Evolutionary conservation across 2,329 filamentous ascomycete genomes (phyloP).

Genomic region (Fonsecaea pedrosoi): DNA sequence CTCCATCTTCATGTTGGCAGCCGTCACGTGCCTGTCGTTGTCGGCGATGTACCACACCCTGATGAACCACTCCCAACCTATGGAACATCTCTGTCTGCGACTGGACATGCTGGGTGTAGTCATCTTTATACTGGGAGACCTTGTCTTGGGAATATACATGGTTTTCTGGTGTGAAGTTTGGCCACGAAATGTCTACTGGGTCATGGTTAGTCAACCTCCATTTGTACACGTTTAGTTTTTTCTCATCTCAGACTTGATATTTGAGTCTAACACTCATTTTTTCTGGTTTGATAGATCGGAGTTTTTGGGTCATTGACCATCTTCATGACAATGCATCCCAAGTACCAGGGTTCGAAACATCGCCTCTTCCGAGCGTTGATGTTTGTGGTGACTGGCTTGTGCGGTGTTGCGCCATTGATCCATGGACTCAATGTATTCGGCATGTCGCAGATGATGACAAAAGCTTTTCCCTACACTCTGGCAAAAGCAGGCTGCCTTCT

Average conservation of each 20-base stretch:
- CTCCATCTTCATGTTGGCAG: slow-evolving; percentile 33
- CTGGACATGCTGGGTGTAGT: slow-evolving; percentile 39
- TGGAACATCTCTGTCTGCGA: slow-evolving; percentile 38
- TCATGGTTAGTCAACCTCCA: slow-evolving; percentile 15
- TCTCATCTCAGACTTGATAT: slow-evolving; percentile 10
- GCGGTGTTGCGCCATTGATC: slow-evolving; percentile 38
- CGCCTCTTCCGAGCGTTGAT: slow-evolving; percentile 40
- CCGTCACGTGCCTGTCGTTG: slow-evolving; percentile 34
- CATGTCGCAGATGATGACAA: slow-evolving; percentile 41
- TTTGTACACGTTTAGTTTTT: slow-evolving; percentile 14
- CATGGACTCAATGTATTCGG: slow-evolving; percentile 43
- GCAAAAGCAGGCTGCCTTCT: slow-evolving; percentile 40
- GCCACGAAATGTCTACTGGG: slow-evolving; percentile 31
- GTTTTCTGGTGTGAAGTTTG: slow-evolving; percentile 33
- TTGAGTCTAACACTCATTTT: slow-evolving; percentile 16
- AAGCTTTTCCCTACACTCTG: slow-evolving; percentile 39
- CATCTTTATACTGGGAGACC: slow-evolving; percentile 28
- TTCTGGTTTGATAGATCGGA: slow-evolving; percentile 21
- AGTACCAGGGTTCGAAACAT: slow-evolving; percentile 39
- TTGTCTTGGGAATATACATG: slow-evolving; percentile 31
- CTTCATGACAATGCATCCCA: slow-evolving; percentile 34
- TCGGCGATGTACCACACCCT: slow-evolving; percentile 42
- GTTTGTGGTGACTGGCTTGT: slow-evolving; percentile 39
- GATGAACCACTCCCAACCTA: slow-evolving; percentile 42
- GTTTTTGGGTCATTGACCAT: slow-evolving; percentile 24